phyloP scores from a whole-genome alignment of 495 filamentous ascomycete species.

The Acidiella bohemica region DNA sequence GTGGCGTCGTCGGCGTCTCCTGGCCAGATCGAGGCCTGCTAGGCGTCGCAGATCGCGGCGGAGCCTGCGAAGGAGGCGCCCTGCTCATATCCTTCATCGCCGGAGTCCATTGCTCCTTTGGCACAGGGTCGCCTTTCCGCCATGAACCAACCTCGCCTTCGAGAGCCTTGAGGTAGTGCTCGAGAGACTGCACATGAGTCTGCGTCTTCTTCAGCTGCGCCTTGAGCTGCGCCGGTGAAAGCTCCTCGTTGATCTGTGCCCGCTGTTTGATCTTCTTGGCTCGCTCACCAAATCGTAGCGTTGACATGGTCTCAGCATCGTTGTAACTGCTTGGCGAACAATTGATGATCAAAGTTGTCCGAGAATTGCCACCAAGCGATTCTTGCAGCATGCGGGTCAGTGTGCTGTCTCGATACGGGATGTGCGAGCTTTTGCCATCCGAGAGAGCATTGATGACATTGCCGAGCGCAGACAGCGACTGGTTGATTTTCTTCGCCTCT shows the following conservation, averaged over 20 bases:
- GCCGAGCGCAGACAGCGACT: conserved; percentile 90
- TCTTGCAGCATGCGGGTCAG: conserved; percentile 95
- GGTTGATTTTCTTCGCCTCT: conserved; percentile 99
- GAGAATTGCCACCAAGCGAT: conserved; percentile 87
- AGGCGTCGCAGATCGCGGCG: conserved; percentile 63
- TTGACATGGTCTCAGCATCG: conserved; percentile 87
- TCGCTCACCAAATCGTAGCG: conserved; percentile 86
- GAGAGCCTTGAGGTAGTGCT: conserved; percentile 69
- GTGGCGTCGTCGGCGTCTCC: conserved; percentile 43
- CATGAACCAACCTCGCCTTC: conserved; percentile 76
- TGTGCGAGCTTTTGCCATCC: conserved; percentile 93
- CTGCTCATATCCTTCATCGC: conserved; percentile 45
- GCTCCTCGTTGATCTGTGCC: conserved; percentile 96
- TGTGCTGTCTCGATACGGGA: conserved; percentile 97
- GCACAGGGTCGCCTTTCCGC: conserved; percentile 78
- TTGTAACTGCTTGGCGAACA: conserved; percentile 98
- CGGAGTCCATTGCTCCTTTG: conserved; percentile 69
- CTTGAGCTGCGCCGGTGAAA: conserved; percentile 91
- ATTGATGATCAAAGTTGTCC: conserved; percentile 95
- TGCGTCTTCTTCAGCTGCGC: conserved; percentile 81
- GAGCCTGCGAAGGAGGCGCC: conserved; percentile 40
- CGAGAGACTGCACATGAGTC: conserved; percentile 73
- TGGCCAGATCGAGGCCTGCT: conserved; percentile 53
- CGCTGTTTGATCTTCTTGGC: conserved; percentile 99
- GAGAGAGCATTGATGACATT: conserved; percentile 99